Evolutionary conservation across 2,329 filamentous ascomycete genomes (phyloP).

Genomic region (Neurospora crassa): DNA sequence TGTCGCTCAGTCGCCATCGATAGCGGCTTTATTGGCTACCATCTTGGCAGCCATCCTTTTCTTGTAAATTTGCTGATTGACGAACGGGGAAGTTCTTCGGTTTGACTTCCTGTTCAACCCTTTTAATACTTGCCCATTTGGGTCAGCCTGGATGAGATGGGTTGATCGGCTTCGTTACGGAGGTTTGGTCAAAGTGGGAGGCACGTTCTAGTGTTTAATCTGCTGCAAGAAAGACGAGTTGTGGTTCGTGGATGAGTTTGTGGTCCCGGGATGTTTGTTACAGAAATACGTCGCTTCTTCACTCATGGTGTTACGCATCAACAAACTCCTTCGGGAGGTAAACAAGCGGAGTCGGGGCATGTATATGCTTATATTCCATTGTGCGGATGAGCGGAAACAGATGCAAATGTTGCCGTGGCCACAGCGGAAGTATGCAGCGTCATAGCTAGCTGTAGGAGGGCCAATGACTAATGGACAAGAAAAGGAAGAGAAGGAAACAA

Average conservation of each 20-base stretch:
- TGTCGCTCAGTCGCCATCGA: neutral
- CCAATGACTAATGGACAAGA: neutral
- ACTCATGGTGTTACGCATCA: neutral
- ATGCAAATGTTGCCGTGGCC: neutral
- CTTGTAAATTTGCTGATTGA: neutral
- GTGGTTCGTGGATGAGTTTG: neutral
- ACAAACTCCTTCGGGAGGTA: neutral
- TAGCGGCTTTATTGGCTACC: neutral
- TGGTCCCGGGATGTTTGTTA: neutral
- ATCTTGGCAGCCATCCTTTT: slow-evolving; percentile 1
- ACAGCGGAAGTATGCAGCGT: neutral
- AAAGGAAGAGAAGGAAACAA: neutral
- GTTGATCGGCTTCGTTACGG: neutral
- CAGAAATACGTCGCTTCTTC: neutral
- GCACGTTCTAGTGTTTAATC: neutral
- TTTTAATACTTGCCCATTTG: slow-evolving; percentile 1
- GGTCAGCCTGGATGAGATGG: neutral
- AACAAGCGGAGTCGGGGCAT: neutral
- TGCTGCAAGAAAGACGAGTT: no score
- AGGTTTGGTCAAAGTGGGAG: neutral
- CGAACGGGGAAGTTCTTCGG: neutral
- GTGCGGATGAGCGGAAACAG: neutral
- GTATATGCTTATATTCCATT: neutral
- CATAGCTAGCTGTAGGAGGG: neutral
- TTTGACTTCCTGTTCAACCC: neutral